These are phyloP conservation scores for Limnomonas spitsbergensis DNA, from an alignment of 139 green algal species.

Conservation along the genomic window DNA sequence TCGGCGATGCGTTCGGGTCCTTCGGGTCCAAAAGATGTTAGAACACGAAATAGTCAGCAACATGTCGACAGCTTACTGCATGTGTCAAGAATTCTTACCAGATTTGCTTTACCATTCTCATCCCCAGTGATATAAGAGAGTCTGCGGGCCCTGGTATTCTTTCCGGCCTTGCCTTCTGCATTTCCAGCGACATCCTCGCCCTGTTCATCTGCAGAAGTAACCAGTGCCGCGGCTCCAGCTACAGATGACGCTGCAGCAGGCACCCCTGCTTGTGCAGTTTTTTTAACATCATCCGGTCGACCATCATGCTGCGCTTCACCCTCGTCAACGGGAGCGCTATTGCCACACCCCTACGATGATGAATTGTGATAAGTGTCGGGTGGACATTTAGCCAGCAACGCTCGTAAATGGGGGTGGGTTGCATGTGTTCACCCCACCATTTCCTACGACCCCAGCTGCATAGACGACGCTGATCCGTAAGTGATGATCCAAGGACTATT, in stretches of 20 bases:
- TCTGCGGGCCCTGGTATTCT: neutral
- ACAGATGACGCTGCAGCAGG: neutral
- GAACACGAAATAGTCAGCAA: neutral
- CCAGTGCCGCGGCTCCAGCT: too few species aligned
- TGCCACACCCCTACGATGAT: conserved; percentile 5
- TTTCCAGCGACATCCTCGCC: neutral
- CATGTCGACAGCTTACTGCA: too few species aligned
- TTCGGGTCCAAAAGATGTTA: neutral
- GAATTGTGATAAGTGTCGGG: too few species aligned
- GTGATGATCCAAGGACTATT: too few species aligned
- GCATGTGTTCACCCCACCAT: too few species aligned
- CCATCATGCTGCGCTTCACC: neutral
- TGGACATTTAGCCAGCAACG: too few species aligned
- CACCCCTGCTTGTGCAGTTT: too few species aligned
- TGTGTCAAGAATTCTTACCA: neutral
- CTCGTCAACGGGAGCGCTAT: neutral
- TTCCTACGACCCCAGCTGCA: too few species aligned
- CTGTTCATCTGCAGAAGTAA: too few species aligned
- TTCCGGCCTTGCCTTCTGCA: neutral
- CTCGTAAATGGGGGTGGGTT: too few species aligned
- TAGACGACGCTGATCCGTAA: too few species aligned
- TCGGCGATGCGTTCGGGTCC: neutral
- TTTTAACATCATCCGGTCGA: too few species aligned
- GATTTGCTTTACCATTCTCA: neutral
- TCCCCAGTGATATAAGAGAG: conserved; percentile 4